These are phyloP conservation scores for Akanthomyces muscarius DNA, from an alignment of 2,329 filamentous ascomycete species.

Conservation along the genomic window DNA sequence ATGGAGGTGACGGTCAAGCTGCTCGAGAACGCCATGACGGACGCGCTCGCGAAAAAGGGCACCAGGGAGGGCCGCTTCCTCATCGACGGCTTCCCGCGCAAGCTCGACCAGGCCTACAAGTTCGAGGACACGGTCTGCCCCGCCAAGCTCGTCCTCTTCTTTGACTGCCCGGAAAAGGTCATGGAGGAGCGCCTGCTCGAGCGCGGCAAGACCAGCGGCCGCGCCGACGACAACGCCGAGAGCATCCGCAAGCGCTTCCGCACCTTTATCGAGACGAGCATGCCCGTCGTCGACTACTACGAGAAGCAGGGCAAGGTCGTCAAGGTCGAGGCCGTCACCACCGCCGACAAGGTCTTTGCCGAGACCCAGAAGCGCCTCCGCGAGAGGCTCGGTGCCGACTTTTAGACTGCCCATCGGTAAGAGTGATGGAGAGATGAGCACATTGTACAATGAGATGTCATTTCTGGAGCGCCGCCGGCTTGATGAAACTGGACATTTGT, in stretches of 20 bases:
- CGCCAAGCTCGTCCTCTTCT: conserved; percentile 84
- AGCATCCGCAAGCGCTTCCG: conserved; percentile 95
- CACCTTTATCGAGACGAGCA: conserved; percentile 91
- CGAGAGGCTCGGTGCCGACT: conserved; percentile 41
- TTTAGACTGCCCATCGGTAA: not conserved
- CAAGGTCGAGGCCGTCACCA: conserved; percentile 68
- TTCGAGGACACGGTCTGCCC: conserved; percentile 89
- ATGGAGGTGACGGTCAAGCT: conserved; percentile 96
- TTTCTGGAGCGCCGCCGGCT: not conserved
- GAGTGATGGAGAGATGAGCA: not conserved
- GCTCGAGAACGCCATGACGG: conserved; percentile 88
- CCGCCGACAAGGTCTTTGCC: conserved; percentile 58
- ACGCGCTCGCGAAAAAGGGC: conserved; percentile 49
- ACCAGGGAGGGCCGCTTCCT: conserved; percentile 65
- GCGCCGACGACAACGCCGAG: conserved; percentile 90
- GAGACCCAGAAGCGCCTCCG: conserved; percentile 49
- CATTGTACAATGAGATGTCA: conserved; percentile 7
- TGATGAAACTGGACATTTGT: not conserved
- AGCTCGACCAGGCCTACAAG: conserved; percentile 93
- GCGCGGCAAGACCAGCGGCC: conserved; percentile 86
- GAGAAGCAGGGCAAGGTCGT: conserved; percentile 73
- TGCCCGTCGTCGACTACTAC: conserved; percentile 92
- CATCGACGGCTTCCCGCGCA: conserved; percentile 82
- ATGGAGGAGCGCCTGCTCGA: conserved; percentile 83
- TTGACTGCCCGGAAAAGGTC: conserved; percentile 84